These are phyloP conservation scores for Mycena venus DNA, from an alignment of 768 basidiomycete species.

Conservation along the genomic window DNA sequence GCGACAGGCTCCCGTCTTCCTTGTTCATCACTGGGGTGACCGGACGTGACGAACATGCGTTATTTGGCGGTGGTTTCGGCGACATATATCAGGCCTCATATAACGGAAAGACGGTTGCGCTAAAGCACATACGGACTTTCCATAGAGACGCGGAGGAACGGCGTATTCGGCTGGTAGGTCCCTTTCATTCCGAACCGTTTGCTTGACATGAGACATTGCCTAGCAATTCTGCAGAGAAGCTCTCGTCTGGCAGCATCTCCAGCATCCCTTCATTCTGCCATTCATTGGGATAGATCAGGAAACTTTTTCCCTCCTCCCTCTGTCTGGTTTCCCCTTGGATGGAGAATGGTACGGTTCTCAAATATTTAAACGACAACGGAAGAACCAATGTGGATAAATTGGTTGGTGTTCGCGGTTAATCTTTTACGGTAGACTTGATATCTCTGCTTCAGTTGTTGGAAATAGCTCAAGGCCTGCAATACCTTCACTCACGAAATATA, in stretches of 20 bases:
- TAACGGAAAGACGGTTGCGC: constrained; percentile 25
- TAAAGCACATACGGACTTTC: constrained; percentile 39
- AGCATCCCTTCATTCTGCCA: constrained; percentile 48
- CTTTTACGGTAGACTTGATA: too few relatives aligned
- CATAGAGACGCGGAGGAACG: constrained; percentile 14
- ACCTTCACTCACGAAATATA: too few relatives aligned
- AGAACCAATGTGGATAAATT: constrained; percentile 42
- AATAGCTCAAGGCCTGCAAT: constrained; percentile 32
- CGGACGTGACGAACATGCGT: too few relatives aligned
- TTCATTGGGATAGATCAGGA: constrained; percentile 49
- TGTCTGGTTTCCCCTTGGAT: constrained; percentile 56
- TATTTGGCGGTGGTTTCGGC: too few relatives aligned
- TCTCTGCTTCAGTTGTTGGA: constrained; percentile 28
- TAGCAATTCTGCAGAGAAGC: constrained; percentile 41
- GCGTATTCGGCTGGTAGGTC: constrained; percentile 26
- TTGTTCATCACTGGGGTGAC: too few relatives aligned
- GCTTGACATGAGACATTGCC: not conserved
- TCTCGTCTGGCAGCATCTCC: constrained; percentile 43
- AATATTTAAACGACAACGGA: constrained; percentile 38
- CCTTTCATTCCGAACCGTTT: not conserved
- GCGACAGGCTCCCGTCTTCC: too few relatives aligned
- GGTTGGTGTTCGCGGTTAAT: constrained; percentile 26
- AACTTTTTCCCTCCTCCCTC: constrained; percentile 33
- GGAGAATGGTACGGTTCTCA: constrained; percentile 37
- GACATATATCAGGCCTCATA: too few relatives aligned